Evolutionary conservation across 2,329 filamentous ascomycete species (phyloP).

Genomic region (Xylariaceae sp.): DNA sequence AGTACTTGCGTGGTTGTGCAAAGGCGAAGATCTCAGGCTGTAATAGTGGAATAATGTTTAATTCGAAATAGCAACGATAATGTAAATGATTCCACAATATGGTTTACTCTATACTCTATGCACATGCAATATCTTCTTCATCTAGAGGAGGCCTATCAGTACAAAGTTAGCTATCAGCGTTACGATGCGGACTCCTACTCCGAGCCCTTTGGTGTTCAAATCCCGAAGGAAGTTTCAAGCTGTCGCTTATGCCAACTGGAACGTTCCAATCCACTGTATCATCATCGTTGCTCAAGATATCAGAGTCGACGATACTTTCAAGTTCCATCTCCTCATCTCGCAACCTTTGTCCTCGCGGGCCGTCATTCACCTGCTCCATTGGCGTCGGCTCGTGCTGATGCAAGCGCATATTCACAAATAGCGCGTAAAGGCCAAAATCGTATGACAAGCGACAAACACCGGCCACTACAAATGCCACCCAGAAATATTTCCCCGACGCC

Average conservation of each 20-base stretch:
- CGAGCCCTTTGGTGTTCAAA: conserved; percentile 16
- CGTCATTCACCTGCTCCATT: conserved; percentile 5
- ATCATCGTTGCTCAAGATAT: conserved; percentile 3
- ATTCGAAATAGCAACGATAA: neutral
- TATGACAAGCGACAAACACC: conserved; percentile 54
- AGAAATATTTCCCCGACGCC: conserved; percentile 52
- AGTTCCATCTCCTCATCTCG: conserved; percentile 26
- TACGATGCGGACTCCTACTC: conserved; percentile 23
- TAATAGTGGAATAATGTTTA: neutral
- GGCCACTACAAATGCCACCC: conserved; percentile 60
- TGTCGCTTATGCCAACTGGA: neutral
- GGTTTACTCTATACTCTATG: neutral
- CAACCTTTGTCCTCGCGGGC: conserved; percentile 1
- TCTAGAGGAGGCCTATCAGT: neutral
- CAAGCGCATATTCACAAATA: conserved; percentile 59
- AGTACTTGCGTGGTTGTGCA: too few relatives aligned
- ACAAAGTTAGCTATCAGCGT: neutral
- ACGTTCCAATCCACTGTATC: neutral
- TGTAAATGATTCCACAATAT: neutral
- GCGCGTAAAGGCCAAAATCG: conserved; percentile 55
- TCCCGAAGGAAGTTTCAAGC: conserved; percentile 11
- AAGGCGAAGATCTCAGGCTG: too few relatives aligned
- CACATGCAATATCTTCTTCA: neutral
- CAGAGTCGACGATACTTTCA: conserved; percentile 20
- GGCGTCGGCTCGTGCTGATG: conserved; percentile 40